These are phyloP conservation scores for Meyerozyma sp. DNA, from an alignment of 1,139 yeast genomes.

Conservation along the genomic window DNA sequence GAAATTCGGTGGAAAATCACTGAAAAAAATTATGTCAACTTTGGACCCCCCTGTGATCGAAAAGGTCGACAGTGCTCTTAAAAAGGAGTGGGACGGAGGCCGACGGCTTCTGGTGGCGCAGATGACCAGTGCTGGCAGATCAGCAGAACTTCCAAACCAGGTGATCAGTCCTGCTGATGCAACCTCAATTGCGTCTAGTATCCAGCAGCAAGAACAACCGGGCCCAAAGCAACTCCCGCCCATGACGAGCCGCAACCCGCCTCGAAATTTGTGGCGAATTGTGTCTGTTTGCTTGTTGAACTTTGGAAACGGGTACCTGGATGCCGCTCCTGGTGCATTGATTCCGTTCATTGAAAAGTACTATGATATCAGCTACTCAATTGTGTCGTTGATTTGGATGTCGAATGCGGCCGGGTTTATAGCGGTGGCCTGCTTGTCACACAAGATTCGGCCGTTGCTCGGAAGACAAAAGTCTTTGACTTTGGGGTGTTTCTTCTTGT, in stretches of 20 bases:
- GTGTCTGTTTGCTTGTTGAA: conserved; percentile 38
- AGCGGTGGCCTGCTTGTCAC: conserved; percentile 33
- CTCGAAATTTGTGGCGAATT: conserved; percentile 39
- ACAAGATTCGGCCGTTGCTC: conserved; percentile 17
- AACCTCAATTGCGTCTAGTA: not conserved
- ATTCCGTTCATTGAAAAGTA: conserved; percentile 38
- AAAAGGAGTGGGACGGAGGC: not conserved
- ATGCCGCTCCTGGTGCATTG: conserved; percentile 46
- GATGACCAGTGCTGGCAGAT: not conserved
- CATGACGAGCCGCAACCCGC: conserved; percentile 34
- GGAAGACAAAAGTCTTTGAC: conserved; percentile 1
- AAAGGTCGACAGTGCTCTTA: not conserved
- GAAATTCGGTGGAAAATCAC: not conserved
- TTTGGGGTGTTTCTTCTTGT: conserved; percentile 1
- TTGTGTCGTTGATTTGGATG: conserved; percentile 42
- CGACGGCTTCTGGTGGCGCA: conserved; percentile 1
- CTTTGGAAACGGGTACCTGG: conserved; percentile 15
- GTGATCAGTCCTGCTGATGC: not conserved
- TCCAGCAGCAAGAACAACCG: not conserved
- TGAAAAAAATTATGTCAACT: not conserved
- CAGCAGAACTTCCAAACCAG: not conserved
- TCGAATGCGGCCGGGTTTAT: conserved; percentile 42
- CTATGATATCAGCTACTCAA: conserved; percentile 31
- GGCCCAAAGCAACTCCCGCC: not conserved
- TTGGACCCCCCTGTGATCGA: not conserved